Evolutionary conservation across 805 yeast genomes (phyloP).

Genomic region (Hagleromyces aurorensis): DNA sequence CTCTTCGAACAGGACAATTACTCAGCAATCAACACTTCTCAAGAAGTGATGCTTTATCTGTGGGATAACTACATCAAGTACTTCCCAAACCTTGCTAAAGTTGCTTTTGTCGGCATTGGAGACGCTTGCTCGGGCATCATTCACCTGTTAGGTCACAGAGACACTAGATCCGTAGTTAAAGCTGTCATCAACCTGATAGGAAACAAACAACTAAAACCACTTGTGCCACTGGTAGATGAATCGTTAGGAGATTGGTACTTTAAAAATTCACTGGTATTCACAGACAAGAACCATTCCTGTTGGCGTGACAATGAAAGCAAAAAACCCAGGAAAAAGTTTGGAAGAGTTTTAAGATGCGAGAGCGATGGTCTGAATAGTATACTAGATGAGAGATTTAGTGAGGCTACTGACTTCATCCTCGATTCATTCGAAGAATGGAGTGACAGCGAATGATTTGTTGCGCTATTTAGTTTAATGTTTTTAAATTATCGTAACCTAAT

Average conservation of each 20-base stretch:
- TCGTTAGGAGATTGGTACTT: constrained; percentile 87
- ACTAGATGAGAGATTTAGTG: constrained; percentile 74
- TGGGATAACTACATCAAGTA: constrained; percentile 90
- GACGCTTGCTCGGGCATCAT: constrained; percentile 83
- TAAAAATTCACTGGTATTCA: constrained; percentile 74
- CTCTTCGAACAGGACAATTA: constrained; percentile 41
- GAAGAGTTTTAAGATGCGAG: constrained; percentile 73
- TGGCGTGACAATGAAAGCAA: constrained; percentile 62
- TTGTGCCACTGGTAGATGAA: constrained; percentile 85
- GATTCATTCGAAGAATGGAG: constrained; percentile 70
- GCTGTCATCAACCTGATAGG: constrained; percentile 67
- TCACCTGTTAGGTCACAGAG: constrained; percentile 80
- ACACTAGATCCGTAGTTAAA: constrained; percentile 52
- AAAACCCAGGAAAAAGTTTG: constrained; percentile 83
- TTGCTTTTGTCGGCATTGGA: constrained; percentile 82
- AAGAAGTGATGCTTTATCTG: constrained; percentile 65
- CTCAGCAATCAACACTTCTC: constrained; percentile 59
- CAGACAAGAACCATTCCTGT: constrained; percentile 65
- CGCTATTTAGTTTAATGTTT: too few species aligned
- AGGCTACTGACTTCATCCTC: constrained; percentile 73
- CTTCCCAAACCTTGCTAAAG: constrained; percentile 53
- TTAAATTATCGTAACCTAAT: too few species aligned
- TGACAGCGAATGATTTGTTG: constrained; percentile 32
- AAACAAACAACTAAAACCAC: constrained; percentile 59
- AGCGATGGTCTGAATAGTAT: constrained; percentile 68